Evolutionary conservation across 345 rosid genomes (phyloP), one percentile per base, ranked within the genome.

Genomic region (Eucalyptus camaldulensis): DNA sequence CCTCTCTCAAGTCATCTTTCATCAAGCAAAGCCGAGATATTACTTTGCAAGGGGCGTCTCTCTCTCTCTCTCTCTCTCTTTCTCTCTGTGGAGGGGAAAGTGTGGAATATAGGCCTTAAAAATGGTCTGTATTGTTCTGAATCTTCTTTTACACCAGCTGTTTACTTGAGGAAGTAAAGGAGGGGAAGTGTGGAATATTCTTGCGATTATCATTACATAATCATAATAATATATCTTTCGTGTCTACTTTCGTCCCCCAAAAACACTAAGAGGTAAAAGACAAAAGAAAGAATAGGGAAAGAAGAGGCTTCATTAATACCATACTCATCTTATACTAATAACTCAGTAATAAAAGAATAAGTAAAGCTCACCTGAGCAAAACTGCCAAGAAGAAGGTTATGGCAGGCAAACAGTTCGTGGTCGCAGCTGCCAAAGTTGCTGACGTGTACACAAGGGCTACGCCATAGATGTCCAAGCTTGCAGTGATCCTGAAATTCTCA

Each of bases 371-470:
- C 99, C 97, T 91, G 89, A 96, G 94, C 50, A 94, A 60, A 87
- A 97, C 92, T 14, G 99, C 99, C 89, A 97, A 93, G 92, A 97
- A 93, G 94, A 97, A 96, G 88, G 99, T 97, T 88, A 97, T 94
- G 90, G 94, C 99, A 29, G 99, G 99, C 88, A 97, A 98, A 37
- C 94, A 92, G 88, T 97, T 96, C 65, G 96, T 88, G n/a, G 95
- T 94, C 37, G 99, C 98, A 83, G 99, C 97, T 33, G 97, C 99
- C 91, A 97, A 90, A 91, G 97, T 94, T 51, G 99, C 96, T 43
- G 98, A 90, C 5, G 99, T 95, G 91, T 96, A 95, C 31, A 94
- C 86, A 27, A 97, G 92, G 80, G 96, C 99, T 5, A 97, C 51
- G 13, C 99, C 99, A 91, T 93, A 90, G 51, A 96, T 80, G 88